These are phyloP conservation scores for Phylloporus sp. DNA, from an alignment of 768 basidiomycete species.

Conservation along the genomic window DNA sequence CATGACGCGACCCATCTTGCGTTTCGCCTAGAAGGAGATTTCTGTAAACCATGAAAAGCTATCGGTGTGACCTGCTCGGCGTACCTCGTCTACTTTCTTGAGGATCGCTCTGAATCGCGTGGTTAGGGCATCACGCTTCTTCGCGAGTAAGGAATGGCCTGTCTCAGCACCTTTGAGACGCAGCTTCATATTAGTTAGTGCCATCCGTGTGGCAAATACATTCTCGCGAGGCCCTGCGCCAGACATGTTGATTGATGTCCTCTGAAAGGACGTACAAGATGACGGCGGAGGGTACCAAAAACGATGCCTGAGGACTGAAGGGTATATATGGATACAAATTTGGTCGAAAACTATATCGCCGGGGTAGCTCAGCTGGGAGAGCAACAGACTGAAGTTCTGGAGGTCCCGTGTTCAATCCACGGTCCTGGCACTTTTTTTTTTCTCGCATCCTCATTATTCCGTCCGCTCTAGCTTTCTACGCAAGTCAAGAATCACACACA, in stretches of 20 bases:
- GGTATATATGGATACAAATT: background rate
- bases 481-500: background rate
- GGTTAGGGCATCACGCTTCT: constrained; percentile 96
- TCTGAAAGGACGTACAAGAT: background rate
- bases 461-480: background rate
- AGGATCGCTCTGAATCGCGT: constrained; percentile 93
- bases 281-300: background rate
- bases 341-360: constrained; percentile 32
- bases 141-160: constrained; percentile 91
- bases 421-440: constrained; percentile 51
- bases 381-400: constrained; percentile 76
- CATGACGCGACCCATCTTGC: constrained; percentile 99
- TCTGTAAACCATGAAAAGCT: constrained; percentile 15
- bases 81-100: constrained; percentile 95
- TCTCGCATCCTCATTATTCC: background rate
- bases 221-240: constrained; percentile 88
- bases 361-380: constrained; percentile 75
- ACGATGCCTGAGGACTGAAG: background rate
- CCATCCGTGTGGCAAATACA: constrained; percentile 97
- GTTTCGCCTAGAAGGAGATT: constrained; percentile 69
- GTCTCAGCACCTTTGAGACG: constrained; percentile 91
- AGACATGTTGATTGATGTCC: constrained; percentile 57
- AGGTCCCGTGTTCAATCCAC: constrained; percentile 80
- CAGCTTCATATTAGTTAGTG: constrained; percentile 87
- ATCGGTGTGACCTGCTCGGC: constrained; percentile 15